Conservation (phyloP, 176 grass and related monocot genomes). For the Cenchrus purpureus region DNA sequence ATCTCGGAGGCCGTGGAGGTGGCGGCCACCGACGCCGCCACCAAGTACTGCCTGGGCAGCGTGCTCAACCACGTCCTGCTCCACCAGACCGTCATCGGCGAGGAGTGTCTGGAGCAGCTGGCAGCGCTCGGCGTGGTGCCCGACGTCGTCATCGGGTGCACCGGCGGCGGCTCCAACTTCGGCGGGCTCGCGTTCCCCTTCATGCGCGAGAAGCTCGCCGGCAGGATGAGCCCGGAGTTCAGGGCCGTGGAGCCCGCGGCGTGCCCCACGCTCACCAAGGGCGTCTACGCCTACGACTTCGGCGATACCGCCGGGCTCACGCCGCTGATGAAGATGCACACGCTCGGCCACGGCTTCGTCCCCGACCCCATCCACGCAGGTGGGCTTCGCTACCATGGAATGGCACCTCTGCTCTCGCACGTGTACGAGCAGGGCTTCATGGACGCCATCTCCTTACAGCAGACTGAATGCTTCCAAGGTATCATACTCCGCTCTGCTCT, state of each 20-base stretch:
- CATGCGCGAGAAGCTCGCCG: slow-evolving; percentile 82
- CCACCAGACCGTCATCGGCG: slow-evolving; percentile 91
- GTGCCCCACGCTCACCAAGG: slow-evolving; percentile 91
- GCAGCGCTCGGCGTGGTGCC: slow-evolving; percentile 68
- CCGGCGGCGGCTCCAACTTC: slow-evolving; percentile 95
- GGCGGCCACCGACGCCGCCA: slow-evolving; percentile 64
- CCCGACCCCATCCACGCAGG: slow-evolving; percentile 95
- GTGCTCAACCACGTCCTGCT: slow-evolving; percentile 95
- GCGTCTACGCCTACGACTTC: slow-evolving; percentile 80
- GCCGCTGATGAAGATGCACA: slow-evolving; percentile 99
- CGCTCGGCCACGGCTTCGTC: slow-evolving; percentile 87
- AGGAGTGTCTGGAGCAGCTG: slow-evolving; percentile 89
- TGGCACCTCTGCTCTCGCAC: slow-evolving; percentile 92
- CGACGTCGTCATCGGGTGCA: slow-evolving; percentile 83
- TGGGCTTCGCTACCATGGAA: slow-evolving; percentile 94
- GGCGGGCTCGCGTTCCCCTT: slow-evolving; percentile 82
- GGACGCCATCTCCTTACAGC: slow-evolving; percentile 77
- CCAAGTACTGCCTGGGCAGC: slow-evolving; percentile 96
- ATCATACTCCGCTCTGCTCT: background rate
- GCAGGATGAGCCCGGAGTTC: slow-evolving; percentile 70
- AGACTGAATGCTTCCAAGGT: slow-evolving; percentile 95
- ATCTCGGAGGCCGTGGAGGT: slow-evolving; percentile 97
- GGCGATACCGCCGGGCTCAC: slow-evolving; percentile 86
- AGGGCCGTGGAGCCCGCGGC: slow-evolving; percentile 84
- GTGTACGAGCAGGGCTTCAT: slow-evolving; percentile 87